Percentiles rank a stretch among this genome's conserved stretches.
Evolutionary conservation across 163 green algal species (phyloP).

Genomic region (Coccomyxa subellipsoidea): DNA sequence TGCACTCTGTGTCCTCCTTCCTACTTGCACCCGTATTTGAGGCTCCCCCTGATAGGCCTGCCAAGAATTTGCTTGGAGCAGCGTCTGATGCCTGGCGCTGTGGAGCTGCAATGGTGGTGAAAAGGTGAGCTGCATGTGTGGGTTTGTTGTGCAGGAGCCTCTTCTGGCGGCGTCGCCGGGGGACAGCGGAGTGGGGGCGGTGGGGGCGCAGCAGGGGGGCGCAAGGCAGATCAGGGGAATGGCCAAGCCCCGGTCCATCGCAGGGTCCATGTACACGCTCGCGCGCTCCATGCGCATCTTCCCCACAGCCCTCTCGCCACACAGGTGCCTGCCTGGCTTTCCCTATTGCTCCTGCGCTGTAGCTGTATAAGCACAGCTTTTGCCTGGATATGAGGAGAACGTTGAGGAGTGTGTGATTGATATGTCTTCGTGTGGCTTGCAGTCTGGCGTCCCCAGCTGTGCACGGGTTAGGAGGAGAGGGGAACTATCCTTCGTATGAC

Average conservation of each 20-base stretch:
- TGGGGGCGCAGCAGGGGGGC: background rate
- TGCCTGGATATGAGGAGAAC: too few species aligned
- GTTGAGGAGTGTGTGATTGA: too few species aligned
- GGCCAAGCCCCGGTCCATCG: conserved; percentile 14
- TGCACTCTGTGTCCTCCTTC: background rate
- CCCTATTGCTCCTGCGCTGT: conserved; percentile 35
- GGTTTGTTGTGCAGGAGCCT: background rate
- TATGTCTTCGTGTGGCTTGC: background rate
- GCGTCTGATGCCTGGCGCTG: too few species aligned
- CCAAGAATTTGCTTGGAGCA: background rate
- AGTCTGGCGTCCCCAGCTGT: background rate
- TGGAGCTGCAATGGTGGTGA: too few species aligned
- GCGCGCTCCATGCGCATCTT: conserved; percentile 50
- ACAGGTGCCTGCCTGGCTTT: conserved; percentile 43
- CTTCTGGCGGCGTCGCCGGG: background rate
- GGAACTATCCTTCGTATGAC: background rate
- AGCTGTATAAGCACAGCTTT: conserved; percentile 29
- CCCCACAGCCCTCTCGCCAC: conserved; percentile 46
- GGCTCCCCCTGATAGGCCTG: too few species aligned
- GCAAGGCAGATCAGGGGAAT: conserved; percentile 5
- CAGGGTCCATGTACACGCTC: conserved; percentile 32
- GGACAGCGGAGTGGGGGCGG: background rate
- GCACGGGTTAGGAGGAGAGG: background rate
- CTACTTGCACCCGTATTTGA: too few species aligned
- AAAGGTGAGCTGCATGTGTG: background rate